Base-by-base conservation (phyloP, 495 filamentous ascomycete genomes). In the Penicillium robsamsonii region DNA sequence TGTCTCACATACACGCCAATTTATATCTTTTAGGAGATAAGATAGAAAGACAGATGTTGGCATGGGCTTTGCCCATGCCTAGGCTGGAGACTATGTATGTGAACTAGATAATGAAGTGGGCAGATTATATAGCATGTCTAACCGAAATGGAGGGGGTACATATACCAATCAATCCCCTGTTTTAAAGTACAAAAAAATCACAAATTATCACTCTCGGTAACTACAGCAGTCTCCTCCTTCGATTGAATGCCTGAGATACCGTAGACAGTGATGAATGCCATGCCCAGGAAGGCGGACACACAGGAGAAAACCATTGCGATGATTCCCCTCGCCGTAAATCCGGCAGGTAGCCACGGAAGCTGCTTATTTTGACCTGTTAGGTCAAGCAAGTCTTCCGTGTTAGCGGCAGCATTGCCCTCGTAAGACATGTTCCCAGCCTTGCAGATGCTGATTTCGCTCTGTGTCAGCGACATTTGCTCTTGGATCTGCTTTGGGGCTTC, bases 361-460 rank as follows among this genome's bases (percentile, higher is more conserved):
- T 81, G 70, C 20, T 44, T 69, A 43, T 83, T 86, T 62, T 84
- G 75, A 6, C 89, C 89, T 0, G 59, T 70, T 6, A 95, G 70
- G 62, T 93, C 82, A 3, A 92, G 68, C 13, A 82, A 69, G 60
- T 94, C 71, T 17, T 59, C 18, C 0, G 79, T 80, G 57, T 91
- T 91, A 0, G 80, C 91, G 0, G 89, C 91, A 0, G 91, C 91
- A 63, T 96, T 96, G 4, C 91, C 91, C 3, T 58, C 66, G 0
- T 70, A 83, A 0, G 81, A 64, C 0, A 61, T 44, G 10, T 59
- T 58, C 2, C 49, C 58, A 1, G 70, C 79, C 13, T 70, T 66
- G 66, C 91, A 95, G 13, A 69, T 81, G 3, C 80, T 74, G 15
- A 79, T 66, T 54, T 91, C 87, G 55, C 86, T 70, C 24, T 79